These are phyloP conservation scores for Luvunga scandens DNA, from an alignment of 345 rosid species.

Conservation along the genomic window DNA sequence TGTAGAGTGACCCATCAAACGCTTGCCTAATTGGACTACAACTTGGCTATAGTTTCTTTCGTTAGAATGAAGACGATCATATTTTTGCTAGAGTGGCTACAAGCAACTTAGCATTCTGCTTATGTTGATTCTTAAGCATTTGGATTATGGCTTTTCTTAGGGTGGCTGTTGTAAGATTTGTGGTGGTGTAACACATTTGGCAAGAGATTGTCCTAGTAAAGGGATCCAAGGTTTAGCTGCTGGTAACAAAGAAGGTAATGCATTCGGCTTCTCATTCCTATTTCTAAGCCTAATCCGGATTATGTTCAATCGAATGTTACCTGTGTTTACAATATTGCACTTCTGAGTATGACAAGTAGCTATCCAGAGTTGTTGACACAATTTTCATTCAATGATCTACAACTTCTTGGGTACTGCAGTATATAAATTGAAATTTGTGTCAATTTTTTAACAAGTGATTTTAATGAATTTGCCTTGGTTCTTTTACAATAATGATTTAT, in stretches of 20 bases:
- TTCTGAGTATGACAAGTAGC: neutral
- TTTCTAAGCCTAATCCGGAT: neutral
- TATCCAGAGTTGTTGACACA: neutral
- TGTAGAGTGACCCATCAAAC: neutral
- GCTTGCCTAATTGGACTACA: neutral
- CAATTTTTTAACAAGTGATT: no score
- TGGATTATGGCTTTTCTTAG: slow-evolving; percentile 29
- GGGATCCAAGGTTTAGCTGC: slow-evolving; percentile 27
- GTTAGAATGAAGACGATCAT: neutral
- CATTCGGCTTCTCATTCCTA: slow-evolving; percentile 15
- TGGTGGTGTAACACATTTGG: slow-evolving; percentile 90
- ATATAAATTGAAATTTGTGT: neutral
- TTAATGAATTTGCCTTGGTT: neutral
- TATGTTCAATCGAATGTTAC: neutral
- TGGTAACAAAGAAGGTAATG: slow-evolving; percentile 35
- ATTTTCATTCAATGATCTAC: neutral
- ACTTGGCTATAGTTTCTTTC: neutral
- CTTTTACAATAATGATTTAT: neutral
- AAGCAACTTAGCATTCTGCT: neutral
- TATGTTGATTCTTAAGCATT: slow-evolving; percentile 10
- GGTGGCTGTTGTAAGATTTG: slow-evolving; percentile 95
- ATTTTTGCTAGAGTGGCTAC: neutral
- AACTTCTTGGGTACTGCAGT: neutral
- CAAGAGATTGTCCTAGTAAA: slow-evolving; percentile 88
- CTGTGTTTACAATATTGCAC: neutral